Base-by-base conservation (phyloP, 2,329 filamentous ascomycete genomes). In the Stemphylium vesicarium region DNA sequence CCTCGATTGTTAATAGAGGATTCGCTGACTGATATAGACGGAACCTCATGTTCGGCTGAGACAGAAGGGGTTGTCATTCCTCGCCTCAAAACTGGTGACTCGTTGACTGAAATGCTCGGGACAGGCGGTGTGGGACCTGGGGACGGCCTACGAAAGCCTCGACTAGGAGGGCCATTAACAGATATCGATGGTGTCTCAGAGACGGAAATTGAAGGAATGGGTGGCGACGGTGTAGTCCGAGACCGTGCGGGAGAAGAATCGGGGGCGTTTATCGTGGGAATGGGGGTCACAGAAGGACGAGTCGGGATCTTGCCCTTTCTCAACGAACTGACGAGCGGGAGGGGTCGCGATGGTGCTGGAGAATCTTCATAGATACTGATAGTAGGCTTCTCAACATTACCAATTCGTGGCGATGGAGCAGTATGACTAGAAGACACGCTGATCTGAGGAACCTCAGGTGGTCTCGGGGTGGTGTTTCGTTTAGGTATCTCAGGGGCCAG, bases 181-280 rank as follows among this genome's bases (percentile, higher is more conserved):
- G 66, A 65, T 53, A 63, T 64, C 12, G 60, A 62, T 18, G 70
- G 67, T 41, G 70, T 64, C 44, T 70, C 69, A 26, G 61, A 57
- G 43, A 63, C 57, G 13, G 60, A 61, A 12, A 66, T 63, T 4
- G 56, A 55, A 4, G 63, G 63, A n/a, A 65, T 44, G 31, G 54
- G 47, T 42, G 42, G 54, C 41, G 63, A 50, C 56, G 70, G 60
- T 62, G 67, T 61, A 53, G 66, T 54, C 51, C 63, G 61, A 52
- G 66, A 62, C 57, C 64, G 65, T 42, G 63, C 42, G 53, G 68
- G 42, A 56, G 68, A 61, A 51, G 70, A 69, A 51, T 84, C 79
- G 20, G 80, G 79, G 11, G 84, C 65, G 62, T 80, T 82, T 63
- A 87, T 85, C 8, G 79, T 78, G 33, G 76, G 75, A 56, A 74